Base-by-base conservation (phyloP, 1,284 basidiomycete species). In the Puccinia triticina region DNA sequence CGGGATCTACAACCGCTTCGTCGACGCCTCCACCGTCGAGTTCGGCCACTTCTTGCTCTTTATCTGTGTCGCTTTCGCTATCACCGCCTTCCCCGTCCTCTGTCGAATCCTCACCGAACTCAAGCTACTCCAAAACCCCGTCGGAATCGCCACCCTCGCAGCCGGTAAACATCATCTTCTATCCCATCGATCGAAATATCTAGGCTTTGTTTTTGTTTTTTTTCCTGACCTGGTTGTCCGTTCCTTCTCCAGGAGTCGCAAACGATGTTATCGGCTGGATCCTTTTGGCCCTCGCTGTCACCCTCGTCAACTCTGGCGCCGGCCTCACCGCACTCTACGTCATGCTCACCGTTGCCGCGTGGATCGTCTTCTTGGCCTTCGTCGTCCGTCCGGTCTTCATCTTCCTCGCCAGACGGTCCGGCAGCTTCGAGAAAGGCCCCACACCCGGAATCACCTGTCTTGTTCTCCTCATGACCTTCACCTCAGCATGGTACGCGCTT, bases 41-140 rank as follows among this genome's bases (percentile, higher is more conserved):
- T 91, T 93, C 87, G 92, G 93, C 0, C 90, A 97, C 86, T 98
- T 98, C 87, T 91, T 98, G 89, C 91, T 99, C 61, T 98, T 98
- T 87, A 92, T 94, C 59, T 94, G 94, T 72, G 94, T 96, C 23
- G 88, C 80, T 23, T 82, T 92, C 88, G 92, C 93, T 2, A 98
- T 98, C 87, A 98, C 95, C 0, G 87, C 87, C 32, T 88, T 89
- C 77, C 88, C 90, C 0, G 96, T 99, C 4, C 90, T 98, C 4
- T 98, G 96, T 87, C 92, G 96, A 73, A 94, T 95, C 84, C 88
- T 95, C 73, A 92, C 92, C 21, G 89, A 90, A 80, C 89, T 89
- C 61, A 89, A 90, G 87, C 89, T 99, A 1, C 90, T 98, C 80
- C 93, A 96, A 84, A 97, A 95, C 10, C 93, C 92, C 0, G 95